phyloP scores from a whole-genome alignment of 805 yeast species.

The Candida sithepensis region DNA sequence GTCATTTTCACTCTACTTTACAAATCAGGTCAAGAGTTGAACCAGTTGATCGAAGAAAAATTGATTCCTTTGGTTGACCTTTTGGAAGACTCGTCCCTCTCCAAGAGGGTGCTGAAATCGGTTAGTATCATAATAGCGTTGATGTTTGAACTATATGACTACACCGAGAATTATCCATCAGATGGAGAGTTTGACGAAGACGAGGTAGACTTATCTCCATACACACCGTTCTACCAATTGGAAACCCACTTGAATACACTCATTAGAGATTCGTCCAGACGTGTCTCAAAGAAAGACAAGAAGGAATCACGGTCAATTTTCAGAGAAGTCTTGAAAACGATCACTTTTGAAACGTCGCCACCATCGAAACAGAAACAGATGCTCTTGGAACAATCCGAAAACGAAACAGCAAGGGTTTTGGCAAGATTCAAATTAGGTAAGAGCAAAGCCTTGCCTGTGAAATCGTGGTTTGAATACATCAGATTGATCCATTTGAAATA shows the following conservation, averaged over 20 bases:
- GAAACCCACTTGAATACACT: conserved; percentile 38
- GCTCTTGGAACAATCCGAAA: conserved; percentile 5
- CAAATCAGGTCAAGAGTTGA: conserved; percentile 32
- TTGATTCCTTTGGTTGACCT: conserved; percentile 37
- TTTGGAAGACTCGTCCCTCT: conserved; percentile 35
- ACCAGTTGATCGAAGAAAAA: conserved; percentile 38
- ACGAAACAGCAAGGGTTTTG: conserved; percentile 12
- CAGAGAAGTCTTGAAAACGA: conserved; percentile 51
- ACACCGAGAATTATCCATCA: conserved; percentile 32
- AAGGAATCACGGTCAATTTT: conserved; percentile 56
- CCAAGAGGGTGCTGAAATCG: conserved; percentile 47
- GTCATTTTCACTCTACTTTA: conserved; percentile 41
- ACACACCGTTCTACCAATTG: conserved; percentile 22
- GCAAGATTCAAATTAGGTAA: conserved; percentile 41
- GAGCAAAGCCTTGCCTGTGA: conserved; percentile 42
- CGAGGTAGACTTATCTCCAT: not conserved
- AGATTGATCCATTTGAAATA: conserved; percentile 47
- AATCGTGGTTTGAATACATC: conserved; percentile 47
- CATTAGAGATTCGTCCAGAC: conserved; percentile 51
- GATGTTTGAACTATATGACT: conserved; percentile 49
- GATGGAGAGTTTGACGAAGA: conserved; percentile 32
- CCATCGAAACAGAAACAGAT: conserved; percentile 25
- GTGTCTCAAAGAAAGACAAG: conserved; percentile 59
- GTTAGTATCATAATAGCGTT: conserved; percentile 55
- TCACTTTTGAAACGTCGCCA: conserved; percentile 34